These are phyloP conservation scores for Physcomitrium patens DNA, from an alignment of 225 moss, liverwort and hornwort genomes.

Conservation along the genomic window DNA sequence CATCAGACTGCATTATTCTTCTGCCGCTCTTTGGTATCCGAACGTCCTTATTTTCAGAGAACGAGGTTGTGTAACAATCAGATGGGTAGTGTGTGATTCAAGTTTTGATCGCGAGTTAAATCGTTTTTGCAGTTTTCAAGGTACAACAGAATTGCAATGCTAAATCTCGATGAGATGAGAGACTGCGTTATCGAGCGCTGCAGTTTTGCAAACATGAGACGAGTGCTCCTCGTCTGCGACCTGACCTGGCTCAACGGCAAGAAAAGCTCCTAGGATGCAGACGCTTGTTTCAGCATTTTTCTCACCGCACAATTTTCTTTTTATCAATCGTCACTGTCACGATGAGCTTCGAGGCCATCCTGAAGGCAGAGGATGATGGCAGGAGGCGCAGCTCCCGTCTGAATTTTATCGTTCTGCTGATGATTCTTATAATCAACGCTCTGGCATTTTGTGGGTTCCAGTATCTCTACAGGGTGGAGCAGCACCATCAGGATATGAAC, in stretches of 20 bases:
- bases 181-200: neutral
- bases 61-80: neutral
- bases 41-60: neutral
- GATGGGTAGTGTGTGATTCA: neutral
- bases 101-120: neutral
- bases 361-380: conserved; percentile 57
- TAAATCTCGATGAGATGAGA: neutral
- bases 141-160: conserved; percentile 3
- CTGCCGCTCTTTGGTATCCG: neutral
- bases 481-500: conserved; percentile 2
- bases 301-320: neutral
- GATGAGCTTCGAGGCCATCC: conserved; percentile 62
- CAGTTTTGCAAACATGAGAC: conserved; percentile 2
- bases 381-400: conserved; percentile 44
- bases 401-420: conserved; percentile 31
- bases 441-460: conserved; percentile 47
- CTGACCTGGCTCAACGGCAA: conserved; percentile 12
- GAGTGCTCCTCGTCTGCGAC: conserved; percentile 9
- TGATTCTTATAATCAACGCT: conserved; percentile 34
- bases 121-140: neutral
- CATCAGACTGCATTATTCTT: no score
- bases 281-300: neutral
- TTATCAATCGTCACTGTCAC: neutral
- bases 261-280: neutral
- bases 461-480: conserved; percentile 25